These are phyloP conservation scores for Aspergillus clavatus DNA, from an alignment of 2,329 filamentous ascomycete species.

Conservation along the genomic window DNA sequence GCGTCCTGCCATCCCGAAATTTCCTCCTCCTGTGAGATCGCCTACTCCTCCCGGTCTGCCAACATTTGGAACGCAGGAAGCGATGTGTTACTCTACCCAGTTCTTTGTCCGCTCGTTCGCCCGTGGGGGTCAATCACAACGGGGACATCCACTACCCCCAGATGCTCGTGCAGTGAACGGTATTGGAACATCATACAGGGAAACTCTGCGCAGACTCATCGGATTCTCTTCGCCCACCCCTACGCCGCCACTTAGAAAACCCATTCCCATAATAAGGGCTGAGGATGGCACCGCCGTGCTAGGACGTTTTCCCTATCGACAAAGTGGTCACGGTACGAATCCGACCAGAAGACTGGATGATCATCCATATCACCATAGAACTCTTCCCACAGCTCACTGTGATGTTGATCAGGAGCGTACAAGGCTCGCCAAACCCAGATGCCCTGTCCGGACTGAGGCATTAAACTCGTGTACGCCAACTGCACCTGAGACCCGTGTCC, in stretches of 20 bases:
- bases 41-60: conserved; percentile 44
- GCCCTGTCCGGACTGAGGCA: background rate
- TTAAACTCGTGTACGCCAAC: background rate
- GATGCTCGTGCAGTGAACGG: background rate
- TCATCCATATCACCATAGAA: conserved; percentile 33
- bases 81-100: conserved; percentile 28
- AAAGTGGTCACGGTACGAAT: conserved; percentile 39
- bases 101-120: conserved; percentile 17
- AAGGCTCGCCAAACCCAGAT: background rate
- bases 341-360: conserved; percentile 25
- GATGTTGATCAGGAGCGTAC: conserved; percentile 2
- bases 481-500: background rate
- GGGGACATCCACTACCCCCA: background rate
- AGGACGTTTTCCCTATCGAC: conserved; percentile 37
- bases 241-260: conserved; percentile 10
- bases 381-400: conserved; percentile 21
- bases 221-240: conserved; percentile 16
- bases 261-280: conserved; percentile 31
- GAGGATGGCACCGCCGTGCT: conserved; percentile 40
- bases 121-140: conserved; percentile 7
- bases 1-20: conserved; percentile 29
- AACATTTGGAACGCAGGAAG: conserved; percentile 40
- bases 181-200: conserved; percentile 19
- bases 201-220: conserved; percentile 29
- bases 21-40: conserved; percentile 35